These are phyloP conservation scores for Diversispora eburnea DNA, from an alignment of 192 early-diverging fungal species.

Conservation along the genomic window DNA sequence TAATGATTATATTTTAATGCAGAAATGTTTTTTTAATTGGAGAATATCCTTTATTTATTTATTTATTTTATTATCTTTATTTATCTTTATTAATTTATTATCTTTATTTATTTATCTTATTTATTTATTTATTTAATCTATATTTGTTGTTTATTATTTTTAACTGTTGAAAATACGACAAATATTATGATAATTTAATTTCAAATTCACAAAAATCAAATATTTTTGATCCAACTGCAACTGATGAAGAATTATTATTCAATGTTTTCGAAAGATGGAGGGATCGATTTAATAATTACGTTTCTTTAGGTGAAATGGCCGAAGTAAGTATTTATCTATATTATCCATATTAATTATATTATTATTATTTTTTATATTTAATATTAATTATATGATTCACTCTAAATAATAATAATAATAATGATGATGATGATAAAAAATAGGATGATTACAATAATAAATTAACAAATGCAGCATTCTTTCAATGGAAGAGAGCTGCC, in stretches of 20 bases:
- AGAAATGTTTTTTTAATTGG: constrained; percentile 5
- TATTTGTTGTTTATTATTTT: not conserved
- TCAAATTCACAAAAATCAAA: not conserved
- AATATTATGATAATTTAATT: constrained; percentile 6
- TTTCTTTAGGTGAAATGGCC: constrained; percentile 15
- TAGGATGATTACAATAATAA: constrained; percentile 25
- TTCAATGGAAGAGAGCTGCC: constrained; percentile 3
- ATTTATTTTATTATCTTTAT: not conserved
- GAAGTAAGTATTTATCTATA: not conserved
- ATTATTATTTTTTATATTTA: not conserved
- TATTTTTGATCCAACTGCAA: not conserved
- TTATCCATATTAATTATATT: not conserved
- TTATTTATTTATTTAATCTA: not conserved
- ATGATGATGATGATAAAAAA: too few relatives aligned
- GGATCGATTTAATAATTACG: constrained; percentile 13
- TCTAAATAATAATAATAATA: not conserved
- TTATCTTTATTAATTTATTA: not conserved
- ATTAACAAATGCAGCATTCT: not conserved
- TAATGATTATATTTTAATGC: not conserved
- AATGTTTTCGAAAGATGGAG: constrained; percentile 18
- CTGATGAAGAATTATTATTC: not conserved
- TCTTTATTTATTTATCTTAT: not conserved
- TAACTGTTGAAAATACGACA: not conserved
- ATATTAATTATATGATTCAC: not conserved
- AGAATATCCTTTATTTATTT: constrained; percentile 22